Conservation (phyloP, 2,329 filamentous ascomycete species). For the Plectosphaerella cucumerina region DNA sequence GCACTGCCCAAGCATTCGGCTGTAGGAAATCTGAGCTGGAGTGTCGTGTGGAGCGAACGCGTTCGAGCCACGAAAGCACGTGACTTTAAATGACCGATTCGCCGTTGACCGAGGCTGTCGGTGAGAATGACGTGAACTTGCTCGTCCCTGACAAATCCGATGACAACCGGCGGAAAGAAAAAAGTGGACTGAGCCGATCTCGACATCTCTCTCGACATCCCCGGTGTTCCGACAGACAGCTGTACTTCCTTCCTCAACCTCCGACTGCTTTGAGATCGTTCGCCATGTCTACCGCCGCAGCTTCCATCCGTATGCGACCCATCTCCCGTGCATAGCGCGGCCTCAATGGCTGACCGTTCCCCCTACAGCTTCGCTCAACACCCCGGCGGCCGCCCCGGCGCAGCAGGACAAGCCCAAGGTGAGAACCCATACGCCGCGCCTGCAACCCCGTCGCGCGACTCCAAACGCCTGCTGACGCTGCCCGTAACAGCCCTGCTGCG, state of each 20-base stretch:
- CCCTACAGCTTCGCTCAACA: slow-evolving; percentile 17
- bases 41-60: not conserved
- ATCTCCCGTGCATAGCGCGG: not conserved
- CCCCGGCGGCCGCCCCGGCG: slow-evolving; percentile 22
- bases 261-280: not conserved
- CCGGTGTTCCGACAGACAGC: not conserved
- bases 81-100: not conserved
- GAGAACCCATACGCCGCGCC: slow-evolving; percentile 4
- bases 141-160: slow-evolving; percentile 13
- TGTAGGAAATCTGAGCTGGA: too few relatives aligned
- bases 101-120: not conserved
- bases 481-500: slow-evolving; percentile 76
- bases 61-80: not conserved
- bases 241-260: not conserved
- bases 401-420: slow-evolving; percentile 40
- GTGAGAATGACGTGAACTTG: not conserved
- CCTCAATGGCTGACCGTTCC: not conserved
- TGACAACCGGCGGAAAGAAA: slow-evolving; percentile 7
- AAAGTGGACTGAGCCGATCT: slow-evolving; percentile 10
- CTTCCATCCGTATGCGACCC: slow-evolving; percentile 21
- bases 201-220: slow-evolving; percentile 2
- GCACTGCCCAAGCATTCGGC: too few relatives aligned
- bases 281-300: slow-evolving; percentile 23
- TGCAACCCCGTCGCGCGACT: not conserved
- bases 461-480: slow-evolving; percentile 1